Base-by-base conservation (phyloP, 139 green algal species). In the Tetraselmis striata region DNA sequence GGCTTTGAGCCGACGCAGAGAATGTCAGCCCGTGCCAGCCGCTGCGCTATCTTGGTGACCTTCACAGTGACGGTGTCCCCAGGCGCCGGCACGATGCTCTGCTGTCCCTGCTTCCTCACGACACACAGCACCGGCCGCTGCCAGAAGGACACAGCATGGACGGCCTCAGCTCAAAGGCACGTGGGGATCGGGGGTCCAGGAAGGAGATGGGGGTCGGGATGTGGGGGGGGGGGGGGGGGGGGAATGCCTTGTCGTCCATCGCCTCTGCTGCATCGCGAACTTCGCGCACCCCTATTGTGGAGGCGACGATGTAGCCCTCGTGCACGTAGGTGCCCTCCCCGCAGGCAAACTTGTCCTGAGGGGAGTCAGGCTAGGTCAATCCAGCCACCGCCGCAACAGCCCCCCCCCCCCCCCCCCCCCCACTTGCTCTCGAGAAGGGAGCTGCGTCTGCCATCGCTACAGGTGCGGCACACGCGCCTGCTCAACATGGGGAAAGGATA, bases 1-100 rank as follows among this genome's bases (percentile, higher is more conserved):
- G 93, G 88, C 30, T 84, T 32, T 1, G 77, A 67, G 1, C 90
- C 91, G 1, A 96, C 86, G 30, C 89, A 94, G 29, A 97, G 80
- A 29, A 97, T 94, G 32, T 94, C 89, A 1, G 85, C 78, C 25
- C 11, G 67, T 22, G 89, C 90, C 26, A 89, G 59, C 23, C 89
- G 85, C 23, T 84, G 84, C 28, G 81, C 86, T 45, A 93, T 87
- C 29, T 79, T 85, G 23, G 83, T 83, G 1, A 93, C 80, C 76
- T 86, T 83, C 30, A 81, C n/a, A 77, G 84, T 91, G 59, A 93
- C 85, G 0, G 84, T 30, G 78, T 89, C 83, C 0, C 89, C 90
- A 0, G 84, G 79, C 27, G 78, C 58, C 0, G 90, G 90, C 23
- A 92, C 82, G 1, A 87, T 76, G 0, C 83, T 67, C 25, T 82